phyloP scores from a whole-genome alignment of 177 flowering plant genomes.

The Vitis hybrid region DNA sequence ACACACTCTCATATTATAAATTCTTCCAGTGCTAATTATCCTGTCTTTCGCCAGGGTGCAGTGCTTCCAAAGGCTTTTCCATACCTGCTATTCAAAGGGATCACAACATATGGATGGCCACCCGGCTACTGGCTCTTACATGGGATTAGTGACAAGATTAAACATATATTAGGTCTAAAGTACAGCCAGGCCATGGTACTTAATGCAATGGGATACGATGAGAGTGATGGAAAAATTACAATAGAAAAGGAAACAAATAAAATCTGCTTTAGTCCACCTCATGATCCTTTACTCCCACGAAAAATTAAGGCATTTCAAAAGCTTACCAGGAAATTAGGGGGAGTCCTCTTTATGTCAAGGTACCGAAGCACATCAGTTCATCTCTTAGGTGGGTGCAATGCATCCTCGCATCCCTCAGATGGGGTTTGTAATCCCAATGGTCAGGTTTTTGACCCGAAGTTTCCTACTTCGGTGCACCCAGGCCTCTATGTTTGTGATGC shows the following conservation, averaged over 20 bases:
- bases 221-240: constrained; percentile 47
- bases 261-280: constrained; percentile 43
- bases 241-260: constrained; percentile 35
- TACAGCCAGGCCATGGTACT: constrained; percentile 41
- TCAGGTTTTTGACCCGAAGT: constrained; percentile 40
- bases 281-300: constrained; percentile 41
- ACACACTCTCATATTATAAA: not conserved
- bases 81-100: constrained; percentile 47
- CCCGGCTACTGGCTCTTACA: constrained; percentile 45
- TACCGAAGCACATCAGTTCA: constrained; percentile 62
- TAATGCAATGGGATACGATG: constrained; percentile 54
- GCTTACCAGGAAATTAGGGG: constrained; percentile 53
- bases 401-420: constrained; percentile 39
- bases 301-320: constrained; percentile 53
- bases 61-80: constrained; percentile 55
- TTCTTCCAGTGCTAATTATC: not conserved
- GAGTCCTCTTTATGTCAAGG: constrained; percentile 56
- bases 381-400: constrained; percentile 71
- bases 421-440: constrained; percentile 59
- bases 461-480: constrained; percentile 29
- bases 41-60: constrained; percentile 35
- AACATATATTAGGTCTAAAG: constrained; percentile 24
- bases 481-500: constrained; percentile 71
- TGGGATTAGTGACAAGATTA: constrained; percentile 43
- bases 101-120: constrained; percentile 49